These are phyloP conservation scores for Saccharomycopsis hybrid DNA, from an alignment of 1,139 yeast genomes.

Conservation along the genomic window DNA sequence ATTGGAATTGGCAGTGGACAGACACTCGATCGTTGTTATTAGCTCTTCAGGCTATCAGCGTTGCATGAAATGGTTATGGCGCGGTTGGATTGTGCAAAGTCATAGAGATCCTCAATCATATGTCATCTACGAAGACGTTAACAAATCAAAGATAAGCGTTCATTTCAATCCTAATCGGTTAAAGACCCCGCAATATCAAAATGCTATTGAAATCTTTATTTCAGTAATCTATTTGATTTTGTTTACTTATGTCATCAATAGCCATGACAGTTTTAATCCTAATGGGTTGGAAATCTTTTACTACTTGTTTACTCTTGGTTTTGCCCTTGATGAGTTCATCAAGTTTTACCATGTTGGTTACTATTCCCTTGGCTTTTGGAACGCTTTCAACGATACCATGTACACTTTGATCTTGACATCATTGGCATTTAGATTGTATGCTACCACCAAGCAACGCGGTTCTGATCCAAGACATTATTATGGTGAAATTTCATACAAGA, in stretches of 20 bases:
- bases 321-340: conserved; percentile 56
- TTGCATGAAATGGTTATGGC: conserved; percentile 86
- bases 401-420: conserved; percentile 50
- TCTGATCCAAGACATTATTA: conserved; percentile 38
- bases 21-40: conserved; percentile 72
- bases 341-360: conserved; percentile 75
- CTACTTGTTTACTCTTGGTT: conserved; percentile 62
- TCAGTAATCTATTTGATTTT: conserved; percentile 58
- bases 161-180: conserved; percentile 82
- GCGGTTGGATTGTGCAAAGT: conserved; percentile 86
- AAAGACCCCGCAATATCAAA: conserved; percentile 80
- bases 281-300: conserved; percentile 47
- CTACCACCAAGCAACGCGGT: background rate
- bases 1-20: conserved; percentile 78
- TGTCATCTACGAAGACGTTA: conserved; percentile 54
- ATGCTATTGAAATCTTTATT: conserved; percentile 59
- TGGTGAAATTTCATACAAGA: conserved; percentile 58
- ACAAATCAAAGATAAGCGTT: conserved; percentile 45
- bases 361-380: conserved; percentile 72
- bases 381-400: conserved; percentile 67
- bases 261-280: conserved; percentile 32
- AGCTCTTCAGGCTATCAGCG: conserved; percentile 79
- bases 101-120: conserved; percentile 62
- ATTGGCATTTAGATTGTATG: conserved; percentile 43
- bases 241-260: conserved; percentile 61